A percentile compares a stretch with the other conserved stretches of the same genome.
phyloP scores from a whole-genome alignment of 129 eudicot species.

The Solidago caesia region DNA sequence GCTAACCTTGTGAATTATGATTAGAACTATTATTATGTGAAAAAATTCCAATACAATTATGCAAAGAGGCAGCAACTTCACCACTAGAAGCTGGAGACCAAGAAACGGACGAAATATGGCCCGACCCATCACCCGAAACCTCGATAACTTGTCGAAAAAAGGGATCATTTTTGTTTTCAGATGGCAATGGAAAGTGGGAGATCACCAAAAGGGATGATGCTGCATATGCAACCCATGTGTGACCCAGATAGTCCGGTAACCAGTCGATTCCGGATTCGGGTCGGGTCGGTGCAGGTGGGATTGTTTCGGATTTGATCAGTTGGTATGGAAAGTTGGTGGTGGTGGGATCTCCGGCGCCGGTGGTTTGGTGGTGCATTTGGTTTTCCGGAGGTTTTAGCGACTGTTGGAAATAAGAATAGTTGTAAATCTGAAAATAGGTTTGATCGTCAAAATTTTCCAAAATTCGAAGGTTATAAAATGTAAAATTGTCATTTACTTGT shows the following conservation, averaged over 20 bases:
- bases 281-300: constrained; percentile 69
- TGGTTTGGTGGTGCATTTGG: constrained; percentile 25
- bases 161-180: constrained; percentile 49
- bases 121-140: constrained; percentile 46
- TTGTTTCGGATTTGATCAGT: constrained; percentile 53
- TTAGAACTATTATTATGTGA: constrained; percentile 10
- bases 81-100: constrained; percentile 77
- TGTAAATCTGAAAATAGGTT: too few relatives aligned
- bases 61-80: constrained; percentile 69
- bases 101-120: constrained; percentile 47
- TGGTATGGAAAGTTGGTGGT: constrained; percentile 49
- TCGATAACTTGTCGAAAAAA: constrained; percentile 72
- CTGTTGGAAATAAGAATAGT: too few relatives aligned
- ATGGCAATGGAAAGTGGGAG: constrained; percentile 75
- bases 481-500: too few relatives aligned
- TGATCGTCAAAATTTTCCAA: too few relatives aligned
- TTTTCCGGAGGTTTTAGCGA: not conserved
- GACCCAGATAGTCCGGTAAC: constrained; percentile 69
- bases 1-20: constrained; percentile 44
- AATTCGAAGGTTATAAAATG: too few relatives aligned
- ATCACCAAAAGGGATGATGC: constrained; percentile 87
- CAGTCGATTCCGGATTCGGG: constrained; percentile 57
- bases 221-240: constrained; percentile 97
- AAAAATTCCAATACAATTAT: constrained; percentile 51
- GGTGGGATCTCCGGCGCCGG: constrained; percentile 17